Evolutionary conservation across 2,329 filamentous ascomycete genomes (phyloP).

Genomic region (Xylaria polymorpha): DNA sequence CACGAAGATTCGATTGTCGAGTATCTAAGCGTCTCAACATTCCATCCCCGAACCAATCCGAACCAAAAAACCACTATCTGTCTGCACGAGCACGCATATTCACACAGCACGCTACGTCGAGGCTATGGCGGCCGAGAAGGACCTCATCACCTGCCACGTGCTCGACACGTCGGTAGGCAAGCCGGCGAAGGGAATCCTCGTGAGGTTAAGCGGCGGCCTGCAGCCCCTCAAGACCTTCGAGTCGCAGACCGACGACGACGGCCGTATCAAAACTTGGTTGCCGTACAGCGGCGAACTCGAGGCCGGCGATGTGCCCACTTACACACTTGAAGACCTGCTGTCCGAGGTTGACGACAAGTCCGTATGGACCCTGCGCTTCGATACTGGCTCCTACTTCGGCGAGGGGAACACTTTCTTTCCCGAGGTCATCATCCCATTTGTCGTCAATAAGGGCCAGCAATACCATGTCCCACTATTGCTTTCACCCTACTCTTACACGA

Average conservation of each 20-base stretch:
- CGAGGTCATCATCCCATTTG: slow-evolving; percentile 66
- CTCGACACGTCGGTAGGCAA: slow-evolving; percentile 82
- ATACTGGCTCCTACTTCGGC: slow-evolving; percentile 78
- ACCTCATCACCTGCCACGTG: slow-evolving; percentile 86
- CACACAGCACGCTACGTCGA: not conserved
- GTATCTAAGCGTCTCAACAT: not conserved
- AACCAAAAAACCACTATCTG: not conserved
- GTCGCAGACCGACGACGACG: slow-evolving; percentile 79
- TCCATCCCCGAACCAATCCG: no score
- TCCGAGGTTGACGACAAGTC: slow-evolving; percentile 58
- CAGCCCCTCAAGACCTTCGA: slow-evolving; percentile 65
- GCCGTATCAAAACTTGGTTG: slow-evolving; percentile 77
- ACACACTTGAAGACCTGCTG: slow-evolving; percentile 68
- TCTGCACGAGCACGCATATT: not conserved
- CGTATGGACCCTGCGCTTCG: slow-evolving; percentile 77
- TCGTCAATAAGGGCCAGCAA: slow-evolving; percentile 68
- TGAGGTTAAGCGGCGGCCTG: slow-evolving; percentile 66
- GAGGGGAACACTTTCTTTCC: slow-evolving; percentile 71
- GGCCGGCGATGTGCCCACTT: slow-evolving; percentile 67
- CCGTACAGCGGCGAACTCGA: slow-evolving; percentile 64
- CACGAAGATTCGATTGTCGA: not conserved
- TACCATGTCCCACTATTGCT: slow-evolving; percentile 84
- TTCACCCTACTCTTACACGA: slow-evolving; percentile 83
- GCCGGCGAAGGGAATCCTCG: slow-evolving; percentile 73
- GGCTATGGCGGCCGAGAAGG: slow-evolving; percentile 57